Base-by-base conservation (phyloP, 1,284 basidiomycete species). In the Sporisorium graminicola region DNA sequence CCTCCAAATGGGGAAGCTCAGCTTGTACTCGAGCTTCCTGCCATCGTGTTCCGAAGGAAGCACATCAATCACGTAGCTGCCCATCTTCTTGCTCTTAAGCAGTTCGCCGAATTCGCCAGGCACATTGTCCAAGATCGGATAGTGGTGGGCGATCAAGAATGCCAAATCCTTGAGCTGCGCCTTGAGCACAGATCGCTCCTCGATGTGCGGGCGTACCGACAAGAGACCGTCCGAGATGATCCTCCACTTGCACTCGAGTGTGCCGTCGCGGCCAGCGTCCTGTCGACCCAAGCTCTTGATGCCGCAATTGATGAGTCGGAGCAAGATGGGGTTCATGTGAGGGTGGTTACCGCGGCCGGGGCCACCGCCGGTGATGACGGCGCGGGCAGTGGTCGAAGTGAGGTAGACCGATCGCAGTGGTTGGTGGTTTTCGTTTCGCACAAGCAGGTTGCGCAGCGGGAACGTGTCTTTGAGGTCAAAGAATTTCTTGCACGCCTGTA, bases 281-380 rank as follows among this genome's bases (percentile, higher is more conserved):
- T 90, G 90, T 29, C 89, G 86, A 5, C 88, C 87, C 73, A 91
- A 89, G 18, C 88, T 83, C 86, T 97, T 97, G 63, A 95, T 94
- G 33, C 97, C 97, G 46, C 93, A 92, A 35, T 93, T 92, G 81
- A 96, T 92, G 65, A 99, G 90, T 2, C 97, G 91, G 63, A 98
- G 89, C 27, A 91, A 91, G 43, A 90, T 90, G 84, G 92, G 95
- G 86, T 95, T 85, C 73, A 79, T 70, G 54, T 73, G 68, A 20
- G 78, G 81, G 58, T 84, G 82, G 47, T 71, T 69, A 35, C 73
- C 77, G 14, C 63, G 61, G 26, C 80, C 82, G 12, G 73, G 74
- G 0, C 82, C 92, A 84, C 98, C 98, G 84, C 91, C 89, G 53
- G 89, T 84, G 66, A 98, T 89, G 71, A 99, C 89, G 18, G 89